Conservation (phyloP, 2,329 filamentous ascomycete genomes). For the Metarhizium robertsii region DNA sequence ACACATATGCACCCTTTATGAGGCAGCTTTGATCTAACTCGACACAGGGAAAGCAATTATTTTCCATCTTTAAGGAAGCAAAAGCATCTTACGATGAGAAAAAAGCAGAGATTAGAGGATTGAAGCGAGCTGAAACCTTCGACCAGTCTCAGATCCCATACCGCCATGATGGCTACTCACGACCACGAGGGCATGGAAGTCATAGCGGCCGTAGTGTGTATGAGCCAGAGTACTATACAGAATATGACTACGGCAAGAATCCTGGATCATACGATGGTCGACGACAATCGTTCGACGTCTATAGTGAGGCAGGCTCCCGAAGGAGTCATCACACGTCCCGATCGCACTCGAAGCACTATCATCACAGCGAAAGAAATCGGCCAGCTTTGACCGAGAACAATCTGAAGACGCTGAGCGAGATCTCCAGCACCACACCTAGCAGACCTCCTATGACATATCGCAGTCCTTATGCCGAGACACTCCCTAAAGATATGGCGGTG, state of each 20-base stretch:
- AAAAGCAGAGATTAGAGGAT: slow-evolving; percentile 68
- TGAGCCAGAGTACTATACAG: slow-evolving; percentile 18
- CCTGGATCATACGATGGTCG: slow-evolving; percentile 25
- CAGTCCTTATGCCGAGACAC: slow-evolving; percentile 23
- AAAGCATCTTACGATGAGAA: slow-evolving; percentile 80
- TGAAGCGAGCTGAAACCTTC: slow-evolving; percentile 53
- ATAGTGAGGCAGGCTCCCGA: slow-evolving; percentile 31
- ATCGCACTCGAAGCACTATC: slow-evolving; percentile 23
- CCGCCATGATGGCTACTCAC: slow-evolving; percentile 2
- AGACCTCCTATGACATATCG: slow-evolving; percentile 33
- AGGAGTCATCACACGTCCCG: slow-evolving; percentile 29
- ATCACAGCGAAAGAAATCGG: slow-evolving; percentile 20
- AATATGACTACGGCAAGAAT: slow-evolving; percentile 18
- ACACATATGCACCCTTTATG: background rate
- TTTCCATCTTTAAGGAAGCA: slow-evolving; percentile 87
- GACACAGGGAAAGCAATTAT: slow-evolving; percentile 72
- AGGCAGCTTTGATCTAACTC: background rate
- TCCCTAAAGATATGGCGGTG: slow-evolving; percentile 32
- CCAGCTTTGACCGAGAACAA: slow-evolving; percentile 42
- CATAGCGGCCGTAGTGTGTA: background rate
- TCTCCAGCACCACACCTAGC: slow-evolving; percentile 39
- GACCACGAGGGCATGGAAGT: slow-evolving; percentile 1
- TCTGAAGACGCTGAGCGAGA: slow-evolving; percentile 43
- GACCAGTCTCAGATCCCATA: slow-evolving; percentile 21
- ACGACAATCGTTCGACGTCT: slow-evolving; percentile 17